Base-by-base conservation (phyloP, 1,284 basidiomycete species). In the Cryptococcus sp. region DNA sequence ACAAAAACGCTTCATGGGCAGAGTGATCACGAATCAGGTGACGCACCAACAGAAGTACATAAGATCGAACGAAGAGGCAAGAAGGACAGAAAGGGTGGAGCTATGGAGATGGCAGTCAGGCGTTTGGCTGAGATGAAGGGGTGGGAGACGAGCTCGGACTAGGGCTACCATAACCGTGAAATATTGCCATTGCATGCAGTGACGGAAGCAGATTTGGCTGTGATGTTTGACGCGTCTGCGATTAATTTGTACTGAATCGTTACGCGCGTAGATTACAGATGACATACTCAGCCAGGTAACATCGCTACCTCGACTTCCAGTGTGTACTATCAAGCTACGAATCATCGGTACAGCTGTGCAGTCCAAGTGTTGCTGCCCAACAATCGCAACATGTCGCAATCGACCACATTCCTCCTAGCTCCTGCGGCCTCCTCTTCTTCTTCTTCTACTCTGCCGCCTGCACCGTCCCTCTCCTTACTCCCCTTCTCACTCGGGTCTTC, bases 401-500 rank as follows among this genome's bases (percentile, higher is more conserved):
- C 58, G 2, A 57, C 61, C 1, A 43, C 52, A 8, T 52, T 62
- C 54, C 52, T 62, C 39, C 54, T 65, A 16, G 41, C 60, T 8
- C 35, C 54, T 19, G 50, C 54, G 1, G 16, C 52, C 5, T 54
- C 62, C 2, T 41, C 58, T 15, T 50, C 59, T 16, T 41, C 58
- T 15, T 50, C 59, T 16, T 49, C 60, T 27, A 46, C 57, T 30
- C 60, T 69, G 8, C 55, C 57, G n/a, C 16, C 57, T 2, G 55
- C 60, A 3, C 59, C 62, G 38, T 27, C 62, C 3, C 65, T 74
- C n/a, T 62, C 73, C 51, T 68, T 77, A 57, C 66, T 77, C 27
- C 75, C 75, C 8, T 75, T 77, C 61, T 60, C 68, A 13, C 71
- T 77, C 15, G 69, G 65, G n/a, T 25, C 68, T 47, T 19, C 54